A percentile compares a stretch with the other conserved stretches of the same genome.
phyloP scores from a whole-genome alignment of 2,329 filamentous ascomycete genomes.

The Alternaria gansuensis region DNA sequence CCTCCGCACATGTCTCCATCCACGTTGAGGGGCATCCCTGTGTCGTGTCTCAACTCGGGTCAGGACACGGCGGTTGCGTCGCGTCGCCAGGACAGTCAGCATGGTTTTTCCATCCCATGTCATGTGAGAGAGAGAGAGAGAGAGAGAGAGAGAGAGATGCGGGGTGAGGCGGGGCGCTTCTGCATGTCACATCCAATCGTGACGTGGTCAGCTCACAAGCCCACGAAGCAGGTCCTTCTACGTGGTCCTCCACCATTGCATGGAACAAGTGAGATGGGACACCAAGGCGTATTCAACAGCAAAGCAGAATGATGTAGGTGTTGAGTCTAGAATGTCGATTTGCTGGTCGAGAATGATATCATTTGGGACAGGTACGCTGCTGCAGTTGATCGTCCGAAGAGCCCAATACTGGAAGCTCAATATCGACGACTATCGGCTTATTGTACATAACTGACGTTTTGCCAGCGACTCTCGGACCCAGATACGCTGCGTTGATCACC shows the following conservation, averaged over 20 bases:
- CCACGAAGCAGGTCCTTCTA: conserved; percentile 27
- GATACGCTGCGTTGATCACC: conserved; percentile 80
- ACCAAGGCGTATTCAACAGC: conserved; percentile 11
- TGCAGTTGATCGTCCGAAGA: conserved; percentile 31
- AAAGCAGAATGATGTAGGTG: conserved; percentile 6
- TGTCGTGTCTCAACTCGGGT: conserved; percentile 15
- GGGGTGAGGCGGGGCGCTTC: conserved; percentile 41
- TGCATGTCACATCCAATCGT: conserved; percentile 23
- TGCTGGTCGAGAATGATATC: conserved; percentile 34
- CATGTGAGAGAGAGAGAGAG: conserved; percentile 16
- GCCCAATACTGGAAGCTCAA: conserved; percentile 71
- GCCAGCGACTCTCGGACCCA: conserved; percentile 67
- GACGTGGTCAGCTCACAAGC: conserved; percentile 8
- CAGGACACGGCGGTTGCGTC: conserved; percentile 41
- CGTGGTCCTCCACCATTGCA: conserved; percentile 39
- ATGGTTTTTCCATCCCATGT: conserved; percentile 22
- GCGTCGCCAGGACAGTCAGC: conserved; percentile 32
- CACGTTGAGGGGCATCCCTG: conserved; percentile 12
- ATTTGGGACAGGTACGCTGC: conserved; percentile 29
- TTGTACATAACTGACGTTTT: conserved; percentile 70
- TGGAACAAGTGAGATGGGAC: conserved; percentile 4
- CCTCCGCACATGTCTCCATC: conserved; percentile 21
- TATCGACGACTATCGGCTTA: conserved; percentile 84
- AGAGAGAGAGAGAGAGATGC: conserved; percentile 28
- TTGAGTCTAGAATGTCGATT: conserved; percentile 7